Base-by-base conservation (phyloP, 768 basidiomycete species). In the Infundibulicybe gibba region DNA sequence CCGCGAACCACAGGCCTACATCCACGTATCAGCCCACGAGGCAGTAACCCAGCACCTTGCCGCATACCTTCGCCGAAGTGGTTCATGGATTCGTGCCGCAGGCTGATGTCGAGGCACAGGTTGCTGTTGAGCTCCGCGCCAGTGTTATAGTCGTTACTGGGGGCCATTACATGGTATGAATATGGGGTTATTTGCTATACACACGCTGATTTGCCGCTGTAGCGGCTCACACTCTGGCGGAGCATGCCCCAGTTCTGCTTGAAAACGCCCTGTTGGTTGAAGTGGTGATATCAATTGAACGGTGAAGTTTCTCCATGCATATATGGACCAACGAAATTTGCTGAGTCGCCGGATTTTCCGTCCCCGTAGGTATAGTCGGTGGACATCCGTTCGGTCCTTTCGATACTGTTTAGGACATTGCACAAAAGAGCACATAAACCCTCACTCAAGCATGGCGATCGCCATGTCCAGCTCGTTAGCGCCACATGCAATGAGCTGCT, bases 241-340 rank as follows among this genome's bases (percentile, higher is more conserved):
- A 50, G 49, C 49, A 50, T 50, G 30, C 49, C 49, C 49, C 49
- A 50, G 32, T 50, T 50, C 30, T 50, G 49, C 40, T 50, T 50
- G 49, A 50, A 50, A 19, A 50, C 44, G 6, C 49, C 49, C 49
- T 50, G 20, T 25, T 25, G 25, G 25, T 25, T 8, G 3, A 21
- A 5, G 14, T 14, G 16, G n/a, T 38, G 10, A 45, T n/a, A 17
- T 13, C 25, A 15, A 32, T 12, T 12, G 16, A 37, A 32, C 4
- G 32, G 8, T 8, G 33, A 20, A 41, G 34, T 6, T 25, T 8
- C 25, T 8, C 3, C 8, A 25, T 25, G 34, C 13, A 19, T 16
- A 13, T 13, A 19, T n/a, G 41, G 15, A 34, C 32, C 20, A 25
- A 50, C 44, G 37, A 46, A 45, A 33, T 50, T 50, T 13, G 44